A percentile compares a stretch with the other conserved stretches of the same genome.
phyloP scores from a whole-genome alignment of 2,329 filamentous ascomycete species.

The Beauveria sp. region DNA sequence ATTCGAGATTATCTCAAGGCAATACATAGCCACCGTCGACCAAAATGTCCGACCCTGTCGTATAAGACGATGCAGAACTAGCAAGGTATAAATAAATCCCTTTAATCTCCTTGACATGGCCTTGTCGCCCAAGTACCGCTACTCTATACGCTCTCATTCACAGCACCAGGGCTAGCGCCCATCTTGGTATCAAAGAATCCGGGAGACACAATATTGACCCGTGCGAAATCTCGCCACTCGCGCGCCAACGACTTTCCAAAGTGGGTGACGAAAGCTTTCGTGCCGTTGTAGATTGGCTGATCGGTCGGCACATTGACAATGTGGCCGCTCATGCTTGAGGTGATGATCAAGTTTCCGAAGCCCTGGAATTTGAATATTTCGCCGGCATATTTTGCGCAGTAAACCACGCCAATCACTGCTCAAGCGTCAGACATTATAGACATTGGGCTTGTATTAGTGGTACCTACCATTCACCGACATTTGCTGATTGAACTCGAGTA shows the following conservation, averaged over 20 bases:
- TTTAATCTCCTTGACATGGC: conserved; percentile 8
- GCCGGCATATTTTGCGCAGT: conserved; percentile 35
- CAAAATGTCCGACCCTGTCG: conserved; percentile 40
- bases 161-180: conserved; percentile 34
- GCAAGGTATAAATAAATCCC: conserved; percentile 42
- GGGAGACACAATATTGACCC: conserved; percentile 44
- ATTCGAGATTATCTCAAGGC: conserved; percentile 11
- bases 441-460: neutral
- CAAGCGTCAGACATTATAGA: no score
- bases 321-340: conserved; percentile 40
- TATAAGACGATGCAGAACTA: conserved; percentile 43
- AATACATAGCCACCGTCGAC: conserved; percentile 35
- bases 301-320: conserved; percentile 46
- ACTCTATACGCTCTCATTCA: conserved; percentile 43
- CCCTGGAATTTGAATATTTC: conserved; percentile 35
- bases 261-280: conserved; percentile 48
- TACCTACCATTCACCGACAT: conserved; percentile 45
- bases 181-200: conserved; percentile 50
- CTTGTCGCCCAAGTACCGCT: conserved; percentile 25
- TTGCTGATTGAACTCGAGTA: conserved; percentile 42
- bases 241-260: conserved; percentile 47
- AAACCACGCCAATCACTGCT: conserved; percentile 38
- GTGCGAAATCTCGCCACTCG: conserved; percentile 50
- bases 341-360: conserved; percentile 44
- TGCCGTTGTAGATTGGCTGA: conserved; percentile 49